phyloP scores from a whole-genome alignment of 495 filamentous ascomycete species.

The Aspergillus mulundensis region DNA sequence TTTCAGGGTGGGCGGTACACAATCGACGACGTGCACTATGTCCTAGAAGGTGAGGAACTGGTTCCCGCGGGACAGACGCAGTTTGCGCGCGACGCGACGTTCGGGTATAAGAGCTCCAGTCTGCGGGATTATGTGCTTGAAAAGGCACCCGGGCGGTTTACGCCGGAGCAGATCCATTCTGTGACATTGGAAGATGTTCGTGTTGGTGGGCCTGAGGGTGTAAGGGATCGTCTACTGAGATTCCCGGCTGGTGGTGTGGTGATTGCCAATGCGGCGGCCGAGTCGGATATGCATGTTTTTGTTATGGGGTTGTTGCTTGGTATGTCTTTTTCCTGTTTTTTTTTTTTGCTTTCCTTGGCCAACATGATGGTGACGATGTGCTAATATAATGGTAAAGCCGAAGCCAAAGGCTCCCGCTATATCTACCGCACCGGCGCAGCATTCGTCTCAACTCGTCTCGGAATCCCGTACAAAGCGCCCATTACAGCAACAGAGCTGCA shows the following conservation, averaged over 20 bases:
- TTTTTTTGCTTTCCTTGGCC: too few species aligned
- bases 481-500: conserved; percentile 38
- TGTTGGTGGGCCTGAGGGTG: conserved; percentile 30
- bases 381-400: conserved; percentile 23
- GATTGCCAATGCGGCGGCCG: conserved; percentile 49
- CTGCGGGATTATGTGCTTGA: conserved; percentile 49
- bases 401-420: conserved; percentile 37
- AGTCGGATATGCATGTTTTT: conserved; percentile 51
- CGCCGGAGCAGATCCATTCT: conserved; percentile 30
- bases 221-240: conserved; percentile 36
- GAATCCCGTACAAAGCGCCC: conserved; percentile 42
- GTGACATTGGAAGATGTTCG: conserved; percentile 45
- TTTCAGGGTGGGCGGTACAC: conserved; percentile 50
- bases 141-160: conserved; percentile 40
- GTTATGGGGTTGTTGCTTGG: conserved; percentile 41
- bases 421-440: conserved; percentile 52
- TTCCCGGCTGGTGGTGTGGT: conserved; percentile 31
- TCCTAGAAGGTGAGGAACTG: conserved; percentile 41
- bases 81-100: conserved; percentile 50
- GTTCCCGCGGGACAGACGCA: conserved; percentile 46
- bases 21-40: conserved; percentile 52
- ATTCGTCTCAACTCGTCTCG: conserved; percentile 52
- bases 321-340: conserved; percentile 8
- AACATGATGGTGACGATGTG: background rate
- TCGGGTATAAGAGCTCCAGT: conserved; percentile 49